Conservation (phyloP, 2,329 filamentous ascomycete species). For the Colletotrichum liriopes region DNA sequence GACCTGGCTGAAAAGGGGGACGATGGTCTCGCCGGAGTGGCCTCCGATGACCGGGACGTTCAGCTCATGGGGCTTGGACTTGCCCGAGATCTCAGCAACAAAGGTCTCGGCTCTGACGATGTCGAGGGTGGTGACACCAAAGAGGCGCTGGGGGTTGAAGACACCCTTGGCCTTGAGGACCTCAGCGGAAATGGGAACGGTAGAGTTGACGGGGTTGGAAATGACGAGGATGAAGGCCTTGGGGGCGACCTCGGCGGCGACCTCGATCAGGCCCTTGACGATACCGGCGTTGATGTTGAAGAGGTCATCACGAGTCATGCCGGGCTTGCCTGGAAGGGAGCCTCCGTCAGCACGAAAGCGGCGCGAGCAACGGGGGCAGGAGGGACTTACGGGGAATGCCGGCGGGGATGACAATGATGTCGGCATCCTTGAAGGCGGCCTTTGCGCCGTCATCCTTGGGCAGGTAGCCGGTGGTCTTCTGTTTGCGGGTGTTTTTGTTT, state of each 20-base stretch:
- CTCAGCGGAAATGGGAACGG: conserved; percentile 97
- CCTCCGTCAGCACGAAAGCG: conserved; percentile 28
- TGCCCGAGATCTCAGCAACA: conserved; percentile 86
- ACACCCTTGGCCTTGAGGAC: conserved; percentile 93
- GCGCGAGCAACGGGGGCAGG: neutral
- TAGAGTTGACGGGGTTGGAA: conserved; percentile 99
- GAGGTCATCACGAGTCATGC: conserved; percentile 99
- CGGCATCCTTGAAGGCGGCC: conserved; percentile 89
- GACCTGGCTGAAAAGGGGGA: conserved; percentile 95
- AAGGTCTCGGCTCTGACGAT: conserved; percentile 99
- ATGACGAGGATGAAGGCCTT: conserved; percentile 97
- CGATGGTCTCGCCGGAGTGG: conserved; percentile 98
- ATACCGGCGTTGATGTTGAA: conserved; percentile 99
- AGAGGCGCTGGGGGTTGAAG: conserved; percentile 95
- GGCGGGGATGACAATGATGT: conserved; percentile 97
- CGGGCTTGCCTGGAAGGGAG: conserved; percentile 84
- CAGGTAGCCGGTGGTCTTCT: conserved; percentile 92
- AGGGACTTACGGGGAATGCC: conserved; percentile 90
- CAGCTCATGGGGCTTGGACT: conserved; percentile 85
- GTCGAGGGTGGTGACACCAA: conserved; percentile 98
- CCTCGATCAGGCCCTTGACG: conserved; percentile 93
- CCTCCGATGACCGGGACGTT: conserved; percentile 95
- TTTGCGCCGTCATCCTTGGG: conserved; percentile 89
- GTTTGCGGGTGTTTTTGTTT: conserved; percentile 19
- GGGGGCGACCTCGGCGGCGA: conserved; percentile 88